Percentiles rank a stretch among this genome's conserved stretches.
Evolutionary conservation across 78 protist genomes (phyloP).

Genomic region (Isochrysis galbana): DNA sequence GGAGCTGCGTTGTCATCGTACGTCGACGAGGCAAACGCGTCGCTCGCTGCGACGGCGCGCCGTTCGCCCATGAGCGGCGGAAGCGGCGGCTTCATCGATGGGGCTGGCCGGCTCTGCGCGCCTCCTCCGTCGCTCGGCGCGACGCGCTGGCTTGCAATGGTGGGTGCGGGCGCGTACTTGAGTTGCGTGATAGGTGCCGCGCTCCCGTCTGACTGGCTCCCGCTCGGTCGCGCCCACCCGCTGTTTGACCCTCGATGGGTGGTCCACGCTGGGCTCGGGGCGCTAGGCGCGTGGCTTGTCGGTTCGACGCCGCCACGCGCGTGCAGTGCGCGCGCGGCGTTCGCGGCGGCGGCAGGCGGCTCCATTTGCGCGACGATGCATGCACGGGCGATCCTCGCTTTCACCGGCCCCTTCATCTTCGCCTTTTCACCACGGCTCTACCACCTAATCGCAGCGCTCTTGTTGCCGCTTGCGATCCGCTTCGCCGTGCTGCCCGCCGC

Average conservation of each 20-base stretch:
- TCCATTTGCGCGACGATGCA: background rate
- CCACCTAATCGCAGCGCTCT: background rate
- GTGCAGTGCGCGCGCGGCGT: background rate
- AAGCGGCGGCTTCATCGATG: too few species aligned
- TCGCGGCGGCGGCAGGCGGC: background rate
- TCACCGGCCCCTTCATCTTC: background rate
- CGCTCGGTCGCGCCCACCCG: too few species aligned
- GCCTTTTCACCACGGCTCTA: background rate
- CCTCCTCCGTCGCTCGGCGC: too few species aligned
- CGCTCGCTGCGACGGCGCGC: too few species aligned
- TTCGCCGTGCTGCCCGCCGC: background rate
- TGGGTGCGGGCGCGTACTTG: too few species aligned
- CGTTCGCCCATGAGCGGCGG: too few species aligned
- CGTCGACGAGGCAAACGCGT: too few species aligned
- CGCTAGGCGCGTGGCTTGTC: background rate
- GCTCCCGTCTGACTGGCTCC: too few species aligned
- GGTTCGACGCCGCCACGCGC: background rate
- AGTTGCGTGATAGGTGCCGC: too few species aligned
- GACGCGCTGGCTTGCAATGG: too few species aligned
- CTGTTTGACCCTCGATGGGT: background rate
- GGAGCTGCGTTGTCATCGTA: too few species aligned
- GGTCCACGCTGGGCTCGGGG: background rate
- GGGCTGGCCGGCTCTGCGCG: too few species aligned
- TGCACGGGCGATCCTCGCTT: background rate
- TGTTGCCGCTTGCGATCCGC: background rate